A percentile compares a stretch with the other conserved stretches of the same genome.
Conservation (phyloP, 192 early-diverging fungal genomes). For the Anaeromyces robustus region DNA sequence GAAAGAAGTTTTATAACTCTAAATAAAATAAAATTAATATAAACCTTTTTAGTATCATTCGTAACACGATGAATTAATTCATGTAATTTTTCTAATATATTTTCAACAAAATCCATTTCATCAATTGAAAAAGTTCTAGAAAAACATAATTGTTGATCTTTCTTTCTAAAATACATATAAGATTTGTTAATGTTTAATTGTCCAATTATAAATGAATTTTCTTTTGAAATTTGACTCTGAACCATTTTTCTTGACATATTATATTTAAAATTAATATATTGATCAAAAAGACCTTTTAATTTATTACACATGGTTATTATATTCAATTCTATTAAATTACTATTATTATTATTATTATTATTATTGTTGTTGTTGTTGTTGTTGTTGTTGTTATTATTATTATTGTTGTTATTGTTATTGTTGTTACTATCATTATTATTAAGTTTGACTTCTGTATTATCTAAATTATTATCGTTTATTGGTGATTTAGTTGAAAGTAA, state of each 20-base stretch:
- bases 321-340: neutral
- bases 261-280: neutral
- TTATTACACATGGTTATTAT: neutral
- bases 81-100: neutral
- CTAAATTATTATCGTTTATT: no score
- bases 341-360: no score
- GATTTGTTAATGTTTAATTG: neutral
- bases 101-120: neutral
- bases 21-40: neutral
- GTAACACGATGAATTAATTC: neutral
- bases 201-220: neutral
- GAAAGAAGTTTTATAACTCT: neutral
- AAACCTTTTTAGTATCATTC: neutral
- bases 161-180: neutral
- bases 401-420: no score
- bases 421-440: no score
- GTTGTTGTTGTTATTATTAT: no score
- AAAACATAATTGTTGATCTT: neutral
- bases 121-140: neutral
- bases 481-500: neutral
- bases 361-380: no score
- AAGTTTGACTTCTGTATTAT: no score
- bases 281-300: neutral
- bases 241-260: neutral
- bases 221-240: neutral